Percentiles rank a stretch among this genome's conserved stretches.
These are phyloP conservation scores for Eucalyptus cloeziana DNA, from an alignment of 345 rosid species.

Conservation along the genomic window DNA sequence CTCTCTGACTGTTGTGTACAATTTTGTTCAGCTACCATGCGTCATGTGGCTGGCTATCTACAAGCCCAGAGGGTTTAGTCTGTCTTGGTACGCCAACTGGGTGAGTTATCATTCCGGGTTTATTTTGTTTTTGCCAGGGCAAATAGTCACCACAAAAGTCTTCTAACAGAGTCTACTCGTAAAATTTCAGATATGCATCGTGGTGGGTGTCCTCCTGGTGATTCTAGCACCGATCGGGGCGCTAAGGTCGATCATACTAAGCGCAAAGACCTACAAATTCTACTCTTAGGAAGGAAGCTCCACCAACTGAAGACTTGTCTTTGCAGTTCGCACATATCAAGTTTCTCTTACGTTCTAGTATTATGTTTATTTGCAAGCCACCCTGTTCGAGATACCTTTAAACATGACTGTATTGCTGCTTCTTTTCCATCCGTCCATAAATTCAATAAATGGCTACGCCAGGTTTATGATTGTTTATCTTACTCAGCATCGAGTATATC, in stretches of 20 bases:
- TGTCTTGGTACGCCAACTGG: slow-evolving; percentile 69
- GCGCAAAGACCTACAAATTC: slow-evolving; percentile 47
- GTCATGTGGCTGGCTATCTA: slow-evolving; percentile 63
- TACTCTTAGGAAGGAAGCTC: slow-evolving; percentile 19
- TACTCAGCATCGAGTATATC: not conserved
- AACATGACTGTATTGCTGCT: not conserved
- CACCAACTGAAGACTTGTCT: not conserved
- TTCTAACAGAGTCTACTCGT: not conserved
- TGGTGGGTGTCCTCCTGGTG: slow-evolving; percentile 47
- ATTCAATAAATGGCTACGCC: not conserved
- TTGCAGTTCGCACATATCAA: not conserved
- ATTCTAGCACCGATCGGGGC: slow-evolving; percentile 74
- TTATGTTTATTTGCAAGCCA: not conserved
- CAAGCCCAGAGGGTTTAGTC: slow-evolving; percentile 55
- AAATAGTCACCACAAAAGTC: not conserved
- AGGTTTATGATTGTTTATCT: not conserved
- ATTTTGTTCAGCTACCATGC: slow-evolving; percentile 53
- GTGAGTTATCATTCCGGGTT: slow-evolving; percentile 12
- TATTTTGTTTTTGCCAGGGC: not conserved
- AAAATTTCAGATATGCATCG: slow-evolving; percentile 50
- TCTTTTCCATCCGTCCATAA: not conserved
- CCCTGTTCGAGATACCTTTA: not conserved
- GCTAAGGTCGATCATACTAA: slow-evolving; percentile 45
- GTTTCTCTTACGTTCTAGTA: not conserved
- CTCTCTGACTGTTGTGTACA: not conserved